Evolutionary conservation across 108 stramenopile species (phyloP), one percentile per base, ranked within the genome.

Genomic region (Cyclotella baltica): DNA sequence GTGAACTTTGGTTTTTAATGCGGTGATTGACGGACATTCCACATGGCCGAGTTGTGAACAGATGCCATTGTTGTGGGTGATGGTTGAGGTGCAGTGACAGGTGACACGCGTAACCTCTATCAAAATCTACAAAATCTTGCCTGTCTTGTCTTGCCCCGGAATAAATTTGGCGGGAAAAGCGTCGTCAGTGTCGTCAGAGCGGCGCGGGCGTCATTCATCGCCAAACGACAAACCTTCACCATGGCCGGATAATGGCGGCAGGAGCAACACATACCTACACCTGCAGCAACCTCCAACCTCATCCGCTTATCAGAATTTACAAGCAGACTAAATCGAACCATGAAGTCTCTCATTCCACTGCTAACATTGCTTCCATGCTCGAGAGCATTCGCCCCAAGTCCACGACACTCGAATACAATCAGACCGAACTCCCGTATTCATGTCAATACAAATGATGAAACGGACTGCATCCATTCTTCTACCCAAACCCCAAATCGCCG

Each of bases 91-190:
- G 1, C 10, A 27, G 1, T 25, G 13, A 23, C 1, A 1, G 1
- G 55, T 48, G 55, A 55, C 55, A 55, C 55, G 55, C 55, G 55
- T 55, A 55, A 55, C 55, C 25, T 55, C n/a, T 4, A 2, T 4
- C 47, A 48, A 2, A 6, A 48, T 2, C 2, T 48, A 6, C 2
- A n/a, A 1, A 4, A 4, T 48, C 4, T 48, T 4, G 6, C 10
- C 6, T 6, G 13, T 43, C 10, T 43, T 43, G 40, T 43, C 6
- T 43, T 43, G 40, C 10, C 40, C 40, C 6, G 13, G n/a, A n/a
- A n/a, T n/a, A n/a, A n/a, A n/a, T n/a, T n/a, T n/a, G n/a, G n/a
- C n/a, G n/a, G 40, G 13, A 43, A 43, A 13, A 6, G 6, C 6
- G 6, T 43, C 40, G 13, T 43, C 13, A 43, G 13, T 43, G 8